Percentiles rank a stretch among this genome's conserved stretches.
phyloP scores from a whole-genome alignment of 345 rosid genomes.

The Eucalyptus dawsonii region DNA sequence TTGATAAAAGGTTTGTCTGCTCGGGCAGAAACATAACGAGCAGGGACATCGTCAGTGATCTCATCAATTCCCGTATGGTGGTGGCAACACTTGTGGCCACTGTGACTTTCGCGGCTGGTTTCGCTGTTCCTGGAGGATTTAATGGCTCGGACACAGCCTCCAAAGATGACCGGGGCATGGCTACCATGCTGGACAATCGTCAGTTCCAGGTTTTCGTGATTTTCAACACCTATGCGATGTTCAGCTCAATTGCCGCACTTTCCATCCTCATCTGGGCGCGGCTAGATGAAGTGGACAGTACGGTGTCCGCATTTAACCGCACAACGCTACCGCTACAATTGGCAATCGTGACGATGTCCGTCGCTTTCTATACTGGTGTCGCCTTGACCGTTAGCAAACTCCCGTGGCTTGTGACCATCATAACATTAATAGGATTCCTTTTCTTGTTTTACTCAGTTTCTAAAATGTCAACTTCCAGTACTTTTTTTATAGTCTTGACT shows the following conservation, averaged over 20 bases:
- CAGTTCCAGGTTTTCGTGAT: not conserved
- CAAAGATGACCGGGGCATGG: not conserved
- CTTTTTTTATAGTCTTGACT: rapidly evolving
- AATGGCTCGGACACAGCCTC: not conserved
- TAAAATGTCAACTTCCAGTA: rapidly evolving
- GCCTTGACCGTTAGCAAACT: not conserved
- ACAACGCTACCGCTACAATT: rapidly evolving
- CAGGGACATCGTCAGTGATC: not conserved
- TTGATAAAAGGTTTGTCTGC: not conserved
- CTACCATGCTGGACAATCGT: not conserved
- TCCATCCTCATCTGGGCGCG: not conserved
- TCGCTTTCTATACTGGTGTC: not conserved
- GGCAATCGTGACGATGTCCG: not conserved
- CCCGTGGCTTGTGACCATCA: not conserved
- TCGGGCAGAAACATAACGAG: not conserved
- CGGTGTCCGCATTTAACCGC: rapidly evolving
- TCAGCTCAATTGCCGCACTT: not conserved
- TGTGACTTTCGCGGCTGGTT: not conserved
- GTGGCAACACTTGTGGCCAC: not conserved
- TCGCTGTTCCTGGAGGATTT: not conserved
- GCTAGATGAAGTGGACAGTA: rapidly evolving
- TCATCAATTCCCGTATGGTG: not conserved
- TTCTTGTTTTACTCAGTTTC: no score
- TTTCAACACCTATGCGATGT: not conserved
- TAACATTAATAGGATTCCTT: not conserved